Evolutionary conservation across 2,329 filamentous ascomycete genomes (phyloP).

Genomic region (Aspergillus sojae): DNA sequence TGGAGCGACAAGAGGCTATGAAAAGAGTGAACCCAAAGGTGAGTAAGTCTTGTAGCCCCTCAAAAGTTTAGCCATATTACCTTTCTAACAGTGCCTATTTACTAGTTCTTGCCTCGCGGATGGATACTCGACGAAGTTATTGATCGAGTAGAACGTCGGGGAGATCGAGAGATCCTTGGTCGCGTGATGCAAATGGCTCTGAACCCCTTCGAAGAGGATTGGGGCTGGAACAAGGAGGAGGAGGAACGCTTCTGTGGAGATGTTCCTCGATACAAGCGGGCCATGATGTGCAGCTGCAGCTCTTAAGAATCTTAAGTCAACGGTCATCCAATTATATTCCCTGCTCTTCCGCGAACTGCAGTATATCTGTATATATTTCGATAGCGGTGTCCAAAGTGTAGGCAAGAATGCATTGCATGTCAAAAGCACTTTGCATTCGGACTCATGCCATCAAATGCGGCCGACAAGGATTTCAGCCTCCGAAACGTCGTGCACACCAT

Average conservation of each 20-base stretch:
- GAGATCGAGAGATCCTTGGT: conserved; percentile 76
- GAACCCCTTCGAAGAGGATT: conserved; percentile 78
- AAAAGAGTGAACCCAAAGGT: conserved; percentile 82
- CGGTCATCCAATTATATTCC: neutral
- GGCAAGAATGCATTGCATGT: neutral
- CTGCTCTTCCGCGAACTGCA: neutral
- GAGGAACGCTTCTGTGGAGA: conserved; percentile 84
- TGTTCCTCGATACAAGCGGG: conserved; percentile 74
- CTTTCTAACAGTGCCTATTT: conserved; percentile 5
- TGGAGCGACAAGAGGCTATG: conserved; percentile 72
- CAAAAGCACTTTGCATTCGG: neutral
- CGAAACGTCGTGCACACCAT: neutral
- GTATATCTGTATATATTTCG: neutral
- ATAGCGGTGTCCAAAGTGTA: neutral
- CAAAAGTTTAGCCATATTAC: neutral
- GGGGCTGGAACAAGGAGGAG: conserved; percentile 65
- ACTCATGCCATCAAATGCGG: neutral
- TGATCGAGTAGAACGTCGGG: conserved; percentile 78
- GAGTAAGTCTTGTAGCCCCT: conserved; percentile 16
- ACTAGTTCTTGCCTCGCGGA: conserved; percentile 76
- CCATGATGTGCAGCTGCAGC: conserved; percentile 94
- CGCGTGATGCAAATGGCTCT: conserved; percentile 81
- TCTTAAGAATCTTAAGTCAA: conserved; percentile 57
- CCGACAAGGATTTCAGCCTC: neutral
- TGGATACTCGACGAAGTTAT: conserved; percentile 97